Conservation (phyloP, 2,329 filamentous ascomycete species). For the Claviceps purpurea region DNA sequence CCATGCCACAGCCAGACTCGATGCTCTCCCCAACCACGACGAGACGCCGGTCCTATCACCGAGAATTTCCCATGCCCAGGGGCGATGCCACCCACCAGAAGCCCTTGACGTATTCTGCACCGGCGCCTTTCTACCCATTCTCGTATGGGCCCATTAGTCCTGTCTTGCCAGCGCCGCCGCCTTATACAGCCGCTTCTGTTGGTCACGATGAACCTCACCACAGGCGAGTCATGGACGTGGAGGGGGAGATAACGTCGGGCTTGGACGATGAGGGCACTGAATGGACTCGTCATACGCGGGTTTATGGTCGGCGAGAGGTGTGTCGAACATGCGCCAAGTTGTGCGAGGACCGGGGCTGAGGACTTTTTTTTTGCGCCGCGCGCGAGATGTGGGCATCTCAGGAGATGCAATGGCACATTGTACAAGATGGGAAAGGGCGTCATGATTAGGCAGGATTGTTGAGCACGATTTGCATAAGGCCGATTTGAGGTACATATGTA, state of each 20-base stretch:
- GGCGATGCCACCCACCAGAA: conserved; percentile 16
- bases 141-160: conserved; percentile 37
- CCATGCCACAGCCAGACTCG: conserved; percentile 14
- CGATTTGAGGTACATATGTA: too few species aligned
- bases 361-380: conserved; percentile 3
- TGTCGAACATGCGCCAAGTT: conserved; percentile 42
- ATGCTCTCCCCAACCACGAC: conserved; percentile 18
- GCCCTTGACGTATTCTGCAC: conserved; percentile 13
- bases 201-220: conserved; percentile 12
- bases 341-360: conserved; percentile 25
- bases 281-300: conserved; percentile 45
- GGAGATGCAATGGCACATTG: too few species aligned
- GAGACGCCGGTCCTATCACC: conserved; percentile 29
- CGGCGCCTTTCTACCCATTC: conserved; percentile 27
- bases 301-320: conserved; percentile 40
- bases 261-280: conserved; percentile 33
- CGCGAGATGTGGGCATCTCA: too few species aligned
- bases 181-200: conserved; percentile 10
- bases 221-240: conserved; percentile 26
- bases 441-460: too few species aligned
- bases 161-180: conserved; percentile 34
- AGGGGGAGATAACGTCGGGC: conserved; percentile 37
- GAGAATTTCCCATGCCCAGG: conserved; percentile 25
- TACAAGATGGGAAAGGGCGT: too few species aligned
- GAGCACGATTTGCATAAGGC: too few species aligned